Evolutionary conservation across 495 filamentous ascomycete species (phyloP).

Genomic region (Tuber microsphaerosporum): DNA sequence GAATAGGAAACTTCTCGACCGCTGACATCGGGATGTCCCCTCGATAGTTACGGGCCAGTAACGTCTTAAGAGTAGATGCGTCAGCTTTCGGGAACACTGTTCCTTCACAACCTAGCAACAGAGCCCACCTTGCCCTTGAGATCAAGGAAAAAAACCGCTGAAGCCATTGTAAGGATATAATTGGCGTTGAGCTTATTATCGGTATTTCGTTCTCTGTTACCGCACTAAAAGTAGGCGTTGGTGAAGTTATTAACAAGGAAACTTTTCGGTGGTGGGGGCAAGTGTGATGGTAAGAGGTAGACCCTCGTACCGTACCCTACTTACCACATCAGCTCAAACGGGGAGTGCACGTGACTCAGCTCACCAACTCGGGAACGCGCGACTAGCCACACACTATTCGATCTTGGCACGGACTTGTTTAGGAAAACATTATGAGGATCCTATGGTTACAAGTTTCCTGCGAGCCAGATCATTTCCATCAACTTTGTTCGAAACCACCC

Average conservation of each 20-base stretch:
- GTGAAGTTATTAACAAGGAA: neutral
- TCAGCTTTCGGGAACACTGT: slow-evolving; percentile 38
- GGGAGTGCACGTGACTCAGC: neutral
- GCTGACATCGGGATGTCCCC: slow-evolving; percentile 99
- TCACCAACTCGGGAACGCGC: neutral
- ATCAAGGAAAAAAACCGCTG: slow-evolving; percentile 97
- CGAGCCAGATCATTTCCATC: too few relatives aligned
- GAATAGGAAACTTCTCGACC: slow-evolving; percentile 95
- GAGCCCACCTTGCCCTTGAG: slow-evolving; percentile 92
- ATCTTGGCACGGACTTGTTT: neutral
- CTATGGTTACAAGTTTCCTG: too few relatives aligned
- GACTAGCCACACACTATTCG: neutral
- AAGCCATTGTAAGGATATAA: slow-evolving; percentile 63
- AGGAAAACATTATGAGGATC: too few relatives aligned
- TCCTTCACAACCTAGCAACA: slow-evolving; percentile 6
- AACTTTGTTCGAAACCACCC: too few relatives aligned
- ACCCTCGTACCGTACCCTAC: neutral
- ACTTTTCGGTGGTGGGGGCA: neutral
- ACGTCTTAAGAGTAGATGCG: slow-evolving; percentile 57
- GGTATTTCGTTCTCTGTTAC: neutral
- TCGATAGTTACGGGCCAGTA: slow-evolving; percentile 95
- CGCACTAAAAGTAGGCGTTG: neutral
- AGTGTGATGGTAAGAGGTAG: neutral
- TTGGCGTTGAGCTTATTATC: neutral
- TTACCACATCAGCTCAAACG: neutral